Evolutionary conservation across 164 flowering plant species (phyloP).

Genomic region (Echeveria elegans): DNA sequence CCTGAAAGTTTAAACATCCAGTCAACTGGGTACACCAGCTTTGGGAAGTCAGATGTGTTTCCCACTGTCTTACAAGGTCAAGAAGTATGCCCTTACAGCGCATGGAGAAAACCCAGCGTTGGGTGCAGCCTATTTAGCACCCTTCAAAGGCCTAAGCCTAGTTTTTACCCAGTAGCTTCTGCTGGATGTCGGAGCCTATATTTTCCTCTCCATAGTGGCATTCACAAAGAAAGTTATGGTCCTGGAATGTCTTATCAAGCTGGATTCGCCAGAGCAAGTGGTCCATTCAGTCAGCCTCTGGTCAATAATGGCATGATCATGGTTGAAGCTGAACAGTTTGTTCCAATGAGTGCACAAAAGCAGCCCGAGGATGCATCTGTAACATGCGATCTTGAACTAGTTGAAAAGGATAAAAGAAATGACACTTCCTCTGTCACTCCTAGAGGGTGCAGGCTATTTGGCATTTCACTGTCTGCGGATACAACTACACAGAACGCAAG

Average conservation of each 20-base stretch:
- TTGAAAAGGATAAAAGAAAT: slow-evolving; percentile 19
- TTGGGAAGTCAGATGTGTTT: slow-evolving; percentile 54
- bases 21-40: slow-evolving; percentile 45
- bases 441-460: slow-evolving; percentile 58
- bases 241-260: slow-evolving; percentile 19
- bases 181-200: slow-evolving; percentile 27
- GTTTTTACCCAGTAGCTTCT: slow-evolving; percentile 43
- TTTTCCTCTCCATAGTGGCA: slow-evolving; percentile 36
- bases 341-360: slow-evolving; percentile 21
- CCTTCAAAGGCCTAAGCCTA: slow-evolving; percentile 31
- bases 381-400: slow-evolving; percentile 1
- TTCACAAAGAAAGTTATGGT: slow-evolving; percentile 21
- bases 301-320: slow-evolving; percentile 16
- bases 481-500: slow-evolving; percentile 29
- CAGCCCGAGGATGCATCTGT: slow-evolving; percentile 19
- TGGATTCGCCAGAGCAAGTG: slow-evolving; percentile 24
- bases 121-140: slow-evolving; percentile 28
- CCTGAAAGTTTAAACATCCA: slow-evolving; percentile 24
- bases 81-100: slow-evolving; percentile 60
- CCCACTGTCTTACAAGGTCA: slow-evolving; percentile 99
- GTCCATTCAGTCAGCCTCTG: slow-evolving; percentile 19
- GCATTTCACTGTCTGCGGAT: slow-evolving; percentile 57
- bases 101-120: slow-evolving; percentile 34
- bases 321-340: slow-evolving; percentile 19
- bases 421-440: slow-evolving; percentile 21